Base-by-base conservation (phyloP, 495 filamentous ascomycete species). In the Trichocladium antarcticum region DNA sequence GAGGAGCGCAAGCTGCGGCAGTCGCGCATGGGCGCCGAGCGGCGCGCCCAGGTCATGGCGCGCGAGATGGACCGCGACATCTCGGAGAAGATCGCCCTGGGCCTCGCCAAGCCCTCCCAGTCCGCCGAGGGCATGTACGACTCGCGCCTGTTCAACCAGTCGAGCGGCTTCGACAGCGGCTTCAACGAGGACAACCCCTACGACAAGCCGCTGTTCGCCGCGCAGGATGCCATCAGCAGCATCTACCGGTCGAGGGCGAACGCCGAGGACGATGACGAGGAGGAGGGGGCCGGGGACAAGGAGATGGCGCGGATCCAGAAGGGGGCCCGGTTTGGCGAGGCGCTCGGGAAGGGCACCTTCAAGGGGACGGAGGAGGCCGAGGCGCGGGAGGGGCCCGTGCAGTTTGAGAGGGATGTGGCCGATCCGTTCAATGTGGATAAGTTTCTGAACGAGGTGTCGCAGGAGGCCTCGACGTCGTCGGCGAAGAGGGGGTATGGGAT, bases 131-230 rank as follows among this genome's bases (percentile, higher is more conserved):
- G 84, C 17, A 97, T 96, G 92, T 99, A 87, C 72, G 92, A 99
- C 67, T 93, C 87, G 3, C 78, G 92, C 41, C 68, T 99, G 35
- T 99, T 99, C 69, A 95, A 96, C 67, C 88, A 93, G 69, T 84
- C 79, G 16, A 85, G 82, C 57, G 93, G 89, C 11, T 92, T 99
- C 67, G 79, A 82, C 54, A 68, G 68, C 35, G 93, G 92, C 17
- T 90, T 95, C 75, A 99, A 99, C 63, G 92, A 99, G 65, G 93
- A 99, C 63, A 88, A 99, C 57, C 80, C 81, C 1, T 99, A 97
- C 71, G 93, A 97, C 67, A 96, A 95, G 65, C 92, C 93, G 42
- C 70, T 99, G 15, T 99, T 99, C 64, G 89, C 89, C 10, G 92
- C 90, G 44, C 88, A 95, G 68, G 89, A 99, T 62, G 93, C 90